Evolutionary conservation across 2,329 filamentous ascomycete genomes (phyloP), one percentile per base, ranked within the genome.

Genomic region (Onygenales sp.): DNA sequence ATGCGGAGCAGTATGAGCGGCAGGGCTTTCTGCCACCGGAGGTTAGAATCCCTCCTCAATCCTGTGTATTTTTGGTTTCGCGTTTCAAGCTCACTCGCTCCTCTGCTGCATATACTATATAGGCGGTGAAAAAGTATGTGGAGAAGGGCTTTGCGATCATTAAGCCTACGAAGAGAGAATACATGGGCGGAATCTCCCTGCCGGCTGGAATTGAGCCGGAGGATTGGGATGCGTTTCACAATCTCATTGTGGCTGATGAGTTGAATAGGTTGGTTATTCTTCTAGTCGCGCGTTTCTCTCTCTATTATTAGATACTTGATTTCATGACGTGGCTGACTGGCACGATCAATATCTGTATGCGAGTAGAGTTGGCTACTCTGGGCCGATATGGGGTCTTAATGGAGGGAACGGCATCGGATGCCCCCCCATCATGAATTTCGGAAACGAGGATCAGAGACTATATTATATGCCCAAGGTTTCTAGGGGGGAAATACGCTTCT

Each of bases 1-100:
- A 77, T 57, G 77, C 78, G 3, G 74, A 82, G 34, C 80, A 85
- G 40, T 87, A 84, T 83, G 84, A 87, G 62, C 74, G 73, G 3
- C 76, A 77, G 2, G 77, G 77, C 1, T 64, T 77, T 52, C 78
- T 79, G 10, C 78, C 78, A 9, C 62, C 67, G 6, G 65, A 66
- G 50, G 64, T 65, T 31, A 49, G 47, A 14, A 6, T 40, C 36
- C 14, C 11, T 39, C 6, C 33, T 40, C 10, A 33, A 46, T 17
- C 17, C 6, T 17, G 33, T 46, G n/a, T 42, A 39, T 27, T 13
- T 52, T 32, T 17, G 11, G n/a, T 4, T 43, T 7, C 27, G 27
- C 50, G 1, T 13, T 2, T 48, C 17, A 40, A 31, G 31, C 42
- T 39, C 10, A 48, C 36, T n/a, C 27, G 8, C 34, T 7, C 2